Evolutionary conservation across 2,329 filamentous ascomycete species (phyloP).

Genomic region (Cladosporium sp.): DNA sequence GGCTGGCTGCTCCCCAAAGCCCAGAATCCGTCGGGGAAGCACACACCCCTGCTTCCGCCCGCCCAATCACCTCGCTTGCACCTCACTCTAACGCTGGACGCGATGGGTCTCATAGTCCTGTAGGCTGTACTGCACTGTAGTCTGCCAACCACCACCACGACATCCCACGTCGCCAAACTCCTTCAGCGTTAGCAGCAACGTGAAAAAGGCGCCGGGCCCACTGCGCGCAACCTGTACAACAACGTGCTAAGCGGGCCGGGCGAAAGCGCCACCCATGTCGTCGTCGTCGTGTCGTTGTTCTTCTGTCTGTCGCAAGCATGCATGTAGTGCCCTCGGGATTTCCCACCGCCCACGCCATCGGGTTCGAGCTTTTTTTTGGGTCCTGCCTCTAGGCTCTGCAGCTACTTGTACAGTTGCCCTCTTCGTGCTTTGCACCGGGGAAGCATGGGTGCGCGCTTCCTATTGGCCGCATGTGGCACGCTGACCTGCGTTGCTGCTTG

Average conservation of each 20-base stretch:
- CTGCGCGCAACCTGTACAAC: neutral
- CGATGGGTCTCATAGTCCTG: neutral
- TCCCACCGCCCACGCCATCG: conserved; percentile 16
- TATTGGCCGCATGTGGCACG: neutral
- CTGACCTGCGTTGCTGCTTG: neutral
- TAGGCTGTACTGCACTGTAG: neutral
- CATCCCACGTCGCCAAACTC: conserved; percentile 9
- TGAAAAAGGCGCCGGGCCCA: neutral
- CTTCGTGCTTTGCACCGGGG: conserved; percentile 16
- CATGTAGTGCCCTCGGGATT: neutral
- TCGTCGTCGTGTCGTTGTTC: neutral
- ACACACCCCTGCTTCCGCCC: conserved; percentile 11
- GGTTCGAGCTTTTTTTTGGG: conserved; percentile 5
- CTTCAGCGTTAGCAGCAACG: neutral
- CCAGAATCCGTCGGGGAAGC: conserved; percentile 10
- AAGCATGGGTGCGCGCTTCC: neutral
- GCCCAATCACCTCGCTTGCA: conserved; percentile 6
- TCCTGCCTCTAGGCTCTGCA: neutral
- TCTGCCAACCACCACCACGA: neutral
- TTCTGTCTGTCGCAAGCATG: neutral
- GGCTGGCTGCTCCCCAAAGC: neutral
- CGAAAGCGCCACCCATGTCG: neutral
- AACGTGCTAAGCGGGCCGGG: neutral
- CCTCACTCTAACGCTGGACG: neutral
- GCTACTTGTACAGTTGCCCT: neutral